Evolutionary conservation across 371 early-diverging fungal species (phyloP), one percentile per base, ranked within the genome.

Genomic region (Mucor saturninus): DNA sequence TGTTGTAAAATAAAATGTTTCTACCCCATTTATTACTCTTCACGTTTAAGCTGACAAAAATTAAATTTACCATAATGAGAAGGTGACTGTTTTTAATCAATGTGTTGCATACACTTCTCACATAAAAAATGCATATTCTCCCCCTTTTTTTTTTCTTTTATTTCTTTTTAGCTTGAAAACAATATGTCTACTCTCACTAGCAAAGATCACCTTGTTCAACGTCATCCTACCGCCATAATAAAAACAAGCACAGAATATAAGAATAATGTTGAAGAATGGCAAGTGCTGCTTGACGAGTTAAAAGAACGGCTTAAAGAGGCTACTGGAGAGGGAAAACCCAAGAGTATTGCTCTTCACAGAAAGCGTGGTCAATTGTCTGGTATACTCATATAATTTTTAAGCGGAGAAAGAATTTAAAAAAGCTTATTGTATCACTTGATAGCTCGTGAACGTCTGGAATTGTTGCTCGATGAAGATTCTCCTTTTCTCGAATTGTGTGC

Each of bases 401-500:
- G 50, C 50, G 42, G 42, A 55, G 55, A 8, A 46, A 21, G 11
- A 13, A 30, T 9, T 14, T 32, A 15, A 40, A 46, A 54, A 3
- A 48, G 50, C 8, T 49, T 52, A 29, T 31, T 10, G 35, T 9
- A 28, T 52, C 40, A 51, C 28, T 7, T 3, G 31, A 2, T 57
- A 87, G 88, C 88, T 14, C 83, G 89, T 40, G 88, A 89, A 49
- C 84, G 91, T 43, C 64, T 91, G 10, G 86, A 89, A n/a, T 67
- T 90, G 5, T 48, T 90, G 3, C 74, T 91, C 7, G 91, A 91
- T 64, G 85, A 86, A 54, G 90, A 89, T 59, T 86, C 87, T 3
- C 91, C 91, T n/a, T 90, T 89, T 61, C 72, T 91, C 43, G 91
- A 91, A 64, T 71, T 91, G 46, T 83, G 87, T 49, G 82, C 88